Evolutionary conservation across 2,329 filamentous ascomycete genomes (phyloP).

Genomic region (Chaetothyriales sp.): DNA sequence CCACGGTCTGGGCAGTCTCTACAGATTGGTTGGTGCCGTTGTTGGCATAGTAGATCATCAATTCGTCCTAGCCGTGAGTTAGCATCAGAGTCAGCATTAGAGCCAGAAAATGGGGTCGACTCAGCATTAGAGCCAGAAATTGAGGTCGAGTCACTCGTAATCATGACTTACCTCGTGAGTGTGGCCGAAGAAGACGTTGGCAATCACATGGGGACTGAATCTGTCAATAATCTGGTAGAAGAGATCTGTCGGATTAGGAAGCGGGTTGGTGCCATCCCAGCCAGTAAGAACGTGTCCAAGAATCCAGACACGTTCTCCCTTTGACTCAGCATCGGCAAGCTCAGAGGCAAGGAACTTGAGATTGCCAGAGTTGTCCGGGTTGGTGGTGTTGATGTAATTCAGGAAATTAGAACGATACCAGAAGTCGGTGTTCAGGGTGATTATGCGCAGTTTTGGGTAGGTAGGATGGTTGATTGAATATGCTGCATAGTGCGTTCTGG

Average conservation of each 20-base stretch:
- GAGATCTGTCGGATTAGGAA: slow-evolving; percentile 39
- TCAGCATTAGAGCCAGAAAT: background rate
- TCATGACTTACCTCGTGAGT: slow-evolving; percentile 29
- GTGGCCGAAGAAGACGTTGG: slow-evolving; percentile 40
- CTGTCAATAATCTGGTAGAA: slow-evolving; percentile 33
- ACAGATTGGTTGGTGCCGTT: slow-evolving; percentile 31
- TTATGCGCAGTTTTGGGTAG: slow-evolving; percentile 37
- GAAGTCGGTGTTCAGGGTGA: slow-evolving; percentile 40
- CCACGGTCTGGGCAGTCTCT: slow-evolving; percentile 32
- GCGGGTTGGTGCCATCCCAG: slow-evolving; percentile 40
- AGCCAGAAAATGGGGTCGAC: background rate
- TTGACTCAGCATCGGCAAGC: slow-evolving; percentile 38
- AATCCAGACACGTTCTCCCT: slow-evolving; percentile 39
- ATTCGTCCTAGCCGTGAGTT: slow-evolving; percentile 24
- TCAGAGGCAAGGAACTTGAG: slow-evolving; percentile 37
- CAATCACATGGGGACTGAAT: slow-evolving; percentile 41
- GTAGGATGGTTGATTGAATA: slow-evolving; percentile 37
- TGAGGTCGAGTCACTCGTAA: too few relatives aligned
- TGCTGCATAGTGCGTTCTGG: slow-evolving; percentile 39
- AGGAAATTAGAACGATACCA: slow-evolving; percentile 28
- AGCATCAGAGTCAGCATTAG: background rate
- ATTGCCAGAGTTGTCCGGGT: slow-evolving; percentile 36
- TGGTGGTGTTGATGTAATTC: slow-evolving; percentile 37
- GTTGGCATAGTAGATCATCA: slow-evolving; percentile 40
- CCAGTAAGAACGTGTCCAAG: slow-evolving; percentile 40